A percentile compares a stretch with the other conserved stretches of the same genome.
Evolutionary conservation across 305 asterid genomes (phyloP).

Genomic region (Fraxinus latifolia): DNA sequence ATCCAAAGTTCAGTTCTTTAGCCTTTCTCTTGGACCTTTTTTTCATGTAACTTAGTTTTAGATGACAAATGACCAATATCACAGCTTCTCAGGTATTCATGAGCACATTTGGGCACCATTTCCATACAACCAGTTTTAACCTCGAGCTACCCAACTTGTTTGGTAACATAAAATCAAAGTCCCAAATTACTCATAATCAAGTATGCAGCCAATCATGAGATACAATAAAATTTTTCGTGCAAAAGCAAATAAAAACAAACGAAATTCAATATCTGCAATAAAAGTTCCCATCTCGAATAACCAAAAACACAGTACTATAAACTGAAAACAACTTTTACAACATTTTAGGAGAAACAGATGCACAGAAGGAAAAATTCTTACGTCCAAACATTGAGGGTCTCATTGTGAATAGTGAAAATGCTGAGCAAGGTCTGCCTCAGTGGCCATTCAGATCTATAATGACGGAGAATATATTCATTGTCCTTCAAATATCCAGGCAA

Average conservation of each 20-base stretch:
- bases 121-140: background rate
- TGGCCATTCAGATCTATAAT: slow-evolving; percentile 94
- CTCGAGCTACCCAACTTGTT: background rate
- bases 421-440: slow-evolving; percentile 76
- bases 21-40: background rate
- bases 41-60: background rate
- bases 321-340: background rate
- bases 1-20: background rate
- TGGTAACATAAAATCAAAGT: background rate
- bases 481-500: slow-evolving; percentile 93
- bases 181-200: background rate
- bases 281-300: background rate
- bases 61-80: background rate
- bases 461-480: slow-evolving; percentile 74
- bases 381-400: slow-evolving; percentile 99
- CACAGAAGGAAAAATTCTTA: slow-evolving; percentile 34
- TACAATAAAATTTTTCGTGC: background rate
- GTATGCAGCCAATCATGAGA: background rate
- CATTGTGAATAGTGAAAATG: slow-evolving; percentile 82
- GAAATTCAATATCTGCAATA: background rate
- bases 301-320: slow-evolving; percentile 9
- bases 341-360: slow-evolving; percentile 2
- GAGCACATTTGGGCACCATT: background rate
- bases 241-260: background rate
- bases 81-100: background rate